These are phyloP conservation scores for Xerocomellus amylosporus DNA, from an alignment of 768 basidiomycete species.

Conservation along the genomic window DNA sequence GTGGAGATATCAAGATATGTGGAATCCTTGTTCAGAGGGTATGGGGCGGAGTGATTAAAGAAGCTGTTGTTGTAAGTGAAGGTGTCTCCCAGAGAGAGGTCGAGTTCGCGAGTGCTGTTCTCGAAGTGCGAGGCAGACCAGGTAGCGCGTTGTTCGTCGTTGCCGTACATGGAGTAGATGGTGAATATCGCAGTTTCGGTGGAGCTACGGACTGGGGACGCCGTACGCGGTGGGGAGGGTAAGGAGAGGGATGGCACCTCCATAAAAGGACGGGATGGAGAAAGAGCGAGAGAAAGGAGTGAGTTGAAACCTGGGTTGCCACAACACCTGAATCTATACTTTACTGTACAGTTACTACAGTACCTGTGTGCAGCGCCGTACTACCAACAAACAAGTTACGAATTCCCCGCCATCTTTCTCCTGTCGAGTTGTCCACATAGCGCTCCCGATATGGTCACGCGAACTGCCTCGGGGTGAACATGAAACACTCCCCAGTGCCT, in stretches of 20 bases:
- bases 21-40: constrained; percentile 23
- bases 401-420: too few species aligned
- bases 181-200: constrained; percentile 77
- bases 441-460: too few species aligned
- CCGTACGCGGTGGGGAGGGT: constrained; percentile 27
- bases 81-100: constrained; percentile 33
- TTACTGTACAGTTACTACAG: too few species aligned
- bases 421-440: too few species aligned
- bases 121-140: constrained; percentile 44
- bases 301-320: neutral
- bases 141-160: constrained; percentile 47
- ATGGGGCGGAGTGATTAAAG: constrained; percentile 24
- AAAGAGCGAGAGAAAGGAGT: neutral
- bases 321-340: too few species aligned
- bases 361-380: neutral
- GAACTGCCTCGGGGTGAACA: too few species aligned
- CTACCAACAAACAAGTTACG: too few species aligned
- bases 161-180: constrained; percentile 86
- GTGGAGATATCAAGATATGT: constrained; percentile 30
- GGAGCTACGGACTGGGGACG: constrained; percentile 44
- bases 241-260: constrained; percentile 36
- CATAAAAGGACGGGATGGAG: constrained; percentile 30
- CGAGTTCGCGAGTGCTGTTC: constrained; percentile 38
- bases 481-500: too few species aligned
- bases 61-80: constrained; percentile 34